These are phyloP conservation scores for Knoxia roxburghii DNA, from an alignment of 257 asterid genomes.

Conservation along the genomic window DNA sequence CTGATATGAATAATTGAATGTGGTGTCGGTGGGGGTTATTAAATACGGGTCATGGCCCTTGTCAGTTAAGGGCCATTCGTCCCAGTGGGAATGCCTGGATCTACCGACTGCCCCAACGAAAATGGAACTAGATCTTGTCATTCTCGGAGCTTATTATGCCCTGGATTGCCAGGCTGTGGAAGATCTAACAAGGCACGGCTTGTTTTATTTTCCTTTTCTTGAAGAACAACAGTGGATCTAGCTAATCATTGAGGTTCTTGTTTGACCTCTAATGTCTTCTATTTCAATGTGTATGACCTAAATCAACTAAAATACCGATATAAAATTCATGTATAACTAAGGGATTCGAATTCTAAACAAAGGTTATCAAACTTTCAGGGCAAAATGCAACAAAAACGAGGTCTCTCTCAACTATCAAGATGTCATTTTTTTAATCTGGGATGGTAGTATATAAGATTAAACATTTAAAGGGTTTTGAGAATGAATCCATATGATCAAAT, in stretches of 20 bases:
- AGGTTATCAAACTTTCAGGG: too few relatives aligned
- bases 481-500: too few relatives aligned
- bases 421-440: too few relatives aligned
- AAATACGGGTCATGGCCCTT: too few relatives aligned
- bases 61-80: slow-evolving; percentile 22
- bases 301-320: too few relatives aligned
- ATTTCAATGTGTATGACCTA: too few relatives aligned
- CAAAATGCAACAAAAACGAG: too few relatives aligned
- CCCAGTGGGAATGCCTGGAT: slow-evolving; percentile 20
- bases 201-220: background rate
- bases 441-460: too few relatives aligned
- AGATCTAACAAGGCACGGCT: slow-evolving; percentile 2
- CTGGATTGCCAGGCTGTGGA: slow-evolving; percentile 32
- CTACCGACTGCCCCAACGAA: slow-evolving; percentile 16
- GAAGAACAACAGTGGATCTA: background rate
- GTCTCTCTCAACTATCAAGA: background rate
- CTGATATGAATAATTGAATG: slow-evolving; percentile 23
- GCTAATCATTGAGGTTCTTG: slow-evolving; percentile 4
- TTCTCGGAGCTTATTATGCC: slow-evolving; percentile 2
- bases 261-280: background rate
- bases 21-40: slow-evolving; percentile 35
- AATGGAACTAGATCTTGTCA: slow-evolving; percentile 12
- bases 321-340: too few relatives aligned
- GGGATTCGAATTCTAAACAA: background rate
- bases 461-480: too few relatives aligned